Base-by-base conservation (phyloP, 192 early-diverging fungal genomes). In the Linnemannia exigua region DNA sequence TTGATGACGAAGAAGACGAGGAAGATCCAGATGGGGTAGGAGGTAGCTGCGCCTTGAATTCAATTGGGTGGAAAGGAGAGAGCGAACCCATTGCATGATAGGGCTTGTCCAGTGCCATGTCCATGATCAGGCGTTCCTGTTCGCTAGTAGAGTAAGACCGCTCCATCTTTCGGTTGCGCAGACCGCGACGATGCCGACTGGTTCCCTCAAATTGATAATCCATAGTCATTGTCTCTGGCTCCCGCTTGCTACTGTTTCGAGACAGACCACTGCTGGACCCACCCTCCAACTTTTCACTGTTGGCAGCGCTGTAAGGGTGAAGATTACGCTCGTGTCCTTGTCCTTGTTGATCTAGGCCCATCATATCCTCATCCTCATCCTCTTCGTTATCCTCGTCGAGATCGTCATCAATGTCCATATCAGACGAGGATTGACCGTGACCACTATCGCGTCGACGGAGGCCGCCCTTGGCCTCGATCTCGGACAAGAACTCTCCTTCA, bases 401-500 rank as follows among this genome's bases (percentile, higher is more conserved):
- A 68, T 85, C 83, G 1, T 79, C 78, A 41, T 86, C 84, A 7
- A 86, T 67, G 52, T 86, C 84, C 84, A 86, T 86, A 31, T 86
- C 84, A 12, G 84, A 86, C 0, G 84, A 86, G 0, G 84, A 86
- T 16, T 86, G 78, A 17, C 72, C 79, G 68, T 86, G 84, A 17
- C 84, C 84, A n/a, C 84, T 86, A 22, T 86, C 84, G 7, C 84
- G 77, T 58, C 84, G 51, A 33, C 79, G 77, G n/a, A 86, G 84
- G 19, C 84, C 84, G 8, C 84, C 84, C n/a, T 86, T 86, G 19
- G 84, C 78, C 37, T 80, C 78, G 22, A 86, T 86, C 61, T 86
- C 79, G 17, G 68, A 72, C 66, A 79, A 52, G 9, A 86, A 68
- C 36, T 80, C 77, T 28, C 76, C 35, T n/a, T 75, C 70, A 68